Evolutionary conservation across 176 grass and related monocot genomes (phyloP).

Genomic region (Carex scoparia): DNA sequence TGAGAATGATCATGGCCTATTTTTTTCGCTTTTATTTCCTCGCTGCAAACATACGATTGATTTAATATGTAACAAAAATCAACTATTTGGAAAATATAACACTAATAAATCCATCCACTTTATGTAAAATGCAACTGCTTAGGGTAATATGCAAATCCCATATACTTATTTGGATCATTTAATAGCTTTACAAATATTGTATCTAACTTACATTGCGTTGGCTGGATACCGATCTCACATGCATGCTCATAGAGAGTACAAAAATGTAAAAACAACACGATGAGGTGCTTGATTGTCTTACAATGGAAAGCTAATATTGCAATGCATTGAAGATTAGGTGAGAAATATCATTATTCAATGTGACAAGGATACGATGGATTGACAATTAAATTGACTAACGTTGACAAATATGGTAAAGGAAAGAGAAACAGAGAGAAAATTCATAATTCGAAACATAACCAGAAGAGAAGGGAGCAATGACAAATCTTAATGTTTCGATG

Average conservation of each 20-base stretch:
- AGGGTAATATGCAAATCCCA: too few species aligned
- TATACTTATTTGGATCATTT: too few species aligned
- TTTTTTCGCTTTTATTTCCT: too few species aligned
- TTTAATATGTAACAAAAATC: too few species aligned
- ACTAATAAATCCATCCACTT: too few species aligned
- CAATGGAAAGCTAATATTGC: neutral
- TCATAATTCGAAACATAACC: neutral
- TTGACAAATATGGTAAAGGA: neutral
- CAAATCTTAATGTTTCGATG: neutral
- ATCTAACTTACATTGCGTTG: neutral
- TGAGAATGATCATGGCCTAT: too few species aligned
- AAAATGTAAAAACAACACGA: neutral
- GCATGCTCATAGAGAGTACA: neutral
- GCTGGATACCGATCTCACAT: neutral
- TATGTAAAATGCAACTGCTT: too few species aligned
- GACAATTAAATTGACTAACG: neutral
- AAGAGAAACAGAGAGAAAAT: neutral
- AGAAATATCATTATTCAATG: neutral
- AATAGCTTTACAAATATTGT: neutral
- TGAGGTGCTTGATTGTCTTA: neutral
- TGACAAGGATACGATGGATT: neutral
- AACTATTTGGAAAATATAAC: too few species aligned
- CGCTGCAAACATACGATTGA: too few species aligned
- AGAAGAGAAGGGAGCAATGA: neutral
- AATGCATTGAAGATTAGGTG: neutral